Percentiles rank a stretch among this genome's conserved stretches.
Conservation (phyloP, 495 filamentous ascomycete species). For the Terfezia claveryi region DNA sequence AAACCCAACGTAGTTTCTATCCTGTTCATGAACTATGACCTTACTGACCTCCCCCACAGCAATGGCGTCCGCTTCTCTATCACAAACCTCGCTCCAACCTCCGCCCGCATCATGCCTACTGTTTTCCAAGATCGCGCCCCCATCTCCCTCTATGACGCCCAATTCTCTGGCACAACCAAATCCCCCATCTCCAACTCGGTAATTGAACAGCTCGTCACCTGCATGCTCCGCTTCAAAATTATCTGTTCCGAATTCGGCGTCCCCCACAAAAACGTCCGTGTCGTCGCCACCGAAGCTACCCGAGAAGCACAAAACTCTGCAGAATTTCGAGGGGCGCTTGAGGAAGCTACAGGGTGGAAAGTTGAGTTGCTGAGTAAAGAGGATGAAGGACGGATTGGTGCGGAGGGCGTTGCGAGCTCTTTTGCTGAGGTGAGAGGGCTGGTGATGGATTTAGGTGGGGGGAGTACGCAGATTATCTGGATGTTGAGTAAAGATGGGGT, state of each 20-base stretch:
- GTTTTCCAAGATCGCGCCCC: constrained; percentile 54
- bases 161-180: constrained; percentile 22
- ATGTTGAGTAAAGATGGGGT: constrained; percentile 35
- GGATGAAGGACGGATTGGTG: constrained; percentile 63
- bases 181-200: constrained; percentile 39
- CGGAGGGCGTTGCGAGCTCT: constrained; percentile 62
- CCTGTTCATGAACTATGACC: neutral
- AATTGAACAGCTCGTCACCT: constrained; percentile 39
- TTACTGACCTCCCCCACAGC: constrained; percentile 25
- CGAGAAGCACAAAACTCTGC: constrained; percentile 53
- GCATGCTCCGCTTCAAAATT: constrained; percentile 45
- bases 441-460: constrained; percentile 76
- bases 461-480: constrained; percentile 80
- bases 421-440: constrained; percentile 44
- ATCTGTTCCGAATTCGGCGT: constrained; percentile 49
- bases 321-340: constrained; percentile 43
- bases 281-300: constrained; percentile 80
- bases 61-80: constrained; percentile 93
- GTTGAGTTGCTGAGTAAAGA: constrained; percentile 55
- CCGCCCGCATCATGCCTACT: constrained; percentile 48
- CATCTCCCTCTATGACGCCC: constrained; percentile 81
- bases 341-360: constrained; percentile 33
- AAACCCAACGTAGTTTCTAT: neutral
- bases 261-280: constrained; percentile 34
- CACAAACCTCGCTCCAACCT: constrained; percentile 48